Evolutionary conservation across 208 protist species (phyloP).

Genomic region (Wallacemonas sp.): DNA sequence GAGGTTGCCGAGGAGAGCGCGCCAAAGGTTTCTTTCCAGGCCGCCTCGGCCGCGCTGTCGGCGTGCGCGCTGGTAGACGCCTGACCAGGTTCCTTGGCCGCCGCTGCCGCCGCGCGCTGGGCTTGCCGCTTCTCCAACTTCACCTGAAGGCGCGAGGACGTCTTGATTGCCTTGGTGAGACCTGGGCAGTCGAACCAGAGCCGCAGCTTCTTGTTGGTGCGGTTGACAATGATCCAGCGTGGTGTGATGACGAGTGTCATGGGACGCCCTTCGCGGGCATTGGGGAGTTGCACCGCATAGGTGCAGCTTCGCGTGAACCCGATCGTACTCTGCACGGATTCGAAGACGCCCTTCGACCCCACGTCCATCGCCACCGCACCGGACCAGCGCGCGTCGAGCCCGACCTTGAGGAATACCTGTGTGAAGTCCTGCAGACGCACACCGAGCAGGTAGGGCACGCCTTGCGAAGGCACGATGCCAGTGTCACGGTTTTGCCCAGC

Average conservation of each 20-base stretch:
- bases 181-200: slow-evolving; percentile 54
- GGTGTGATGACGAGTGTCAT: slow-evolving; percentile 67
- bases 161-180: slow-evolving; percentile 16
- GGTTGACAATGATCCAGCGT: slow-evolving; percentile 78
- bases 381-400: slow-evolving; percentile 73
- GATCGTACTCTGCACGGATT: slow-evolving; percentile 30
- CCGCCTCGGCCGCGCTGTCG: slow-evolving; percentile 1
- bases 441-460: slow-evolving; percentile 70
- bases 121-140: slow-evolving; percentile 12
- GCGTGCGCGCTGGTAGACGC: neutral
- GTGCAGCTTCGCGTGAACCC: slow-evolving; percentile 73
- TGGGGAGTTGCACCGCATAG: slow-evolving; percentile 73
- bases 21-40: slow-evolving; percentile 19
- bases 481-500: slow-evolving; percentile 54
- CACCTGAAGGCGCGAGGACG: slow-evolving; percentile 12
- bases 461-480: slow-evolving; percentile 76
- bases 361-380: slow-evolving; percentile 48
- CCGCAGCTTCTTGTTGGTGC: slow-evolving; percentile 55
- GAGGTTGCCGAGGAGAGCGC: slow-evolving; percentile 32
- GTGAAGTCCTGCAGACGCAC: slow-evolving; percentile 51
- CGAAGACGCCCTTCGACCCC: slow-evolving; percentile 60
- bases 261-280: slow-evolving; percentile 59
- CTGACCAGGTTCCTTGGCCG: neutral
- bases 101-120: slow-evolving; percentile 11
- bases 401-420: slow-evolving; percentile 53